Percentiles rank a stretch among this genome's conserved stretches.
These are phyloP conservation scores for Geosmithia flava DNA, from an alignment of 2,329 filamentous ascomycete genomes.

Conservation along the genomic window DNA sequence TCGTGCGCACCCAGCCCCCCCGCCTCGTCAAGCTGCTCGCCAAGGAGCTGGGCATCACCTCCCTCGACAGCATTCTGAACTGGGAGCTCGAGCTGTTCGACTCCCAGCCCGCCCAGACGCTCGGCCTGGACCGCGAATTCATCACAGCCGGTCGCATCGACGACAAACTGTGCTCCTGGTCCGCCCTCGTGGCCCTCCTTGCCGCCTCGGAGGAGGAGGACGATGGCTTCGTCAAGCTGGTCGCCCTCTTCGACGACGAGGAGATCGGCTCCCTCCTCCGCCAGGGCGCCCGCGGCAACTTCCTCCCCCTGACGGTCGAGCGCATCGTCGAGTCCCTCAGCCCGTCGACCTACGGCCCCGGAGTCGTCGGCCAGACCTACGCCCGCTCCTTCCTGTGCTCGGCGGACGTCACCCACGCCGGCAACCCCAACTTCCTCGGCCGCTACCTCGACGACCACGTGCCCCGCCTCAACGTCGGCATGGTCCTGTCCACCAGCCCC, in stretches of 20 bases:
- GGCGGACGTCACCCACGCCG: constrained; percentile 86
- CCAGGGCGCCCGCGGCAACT: constrained; percentile 83
- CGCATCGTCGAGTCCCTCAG: constrained; percentile 63
- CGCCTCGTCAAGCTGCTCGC: constrained; percentile 76
- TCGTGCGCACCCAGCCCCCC: constrained; percentile 73
- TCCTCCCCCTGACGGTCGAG: constrained; percentile 70
- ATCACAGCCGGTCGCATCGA: constrained; percentile 94
- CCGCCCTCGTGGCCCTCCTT: constrained; percentile 74
- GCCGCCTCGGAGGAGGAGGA: constrained; percentile 44
- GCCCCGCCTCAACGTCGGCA: constrained; percentile 78
- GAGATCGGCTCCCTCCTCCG: constrained; percentile 87
- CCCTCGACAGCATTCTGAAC: constrained; percentile 69
- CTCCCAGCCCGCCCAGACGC: constrained; percentile 69
- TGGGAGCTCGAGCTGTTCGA: constrained; percentile 98
- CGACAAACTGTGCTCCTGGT: constrained; percentile 94
- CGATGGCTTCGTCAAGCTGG: constrained; percentile 70
- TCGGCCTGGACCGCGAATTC: constrained; percentile 82
- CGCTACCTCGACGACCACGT: constrained; percentile 78
- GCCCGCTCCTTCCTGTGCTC: constrained; percentile 88
- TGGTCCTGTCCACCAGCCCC: constrained; percentile 67
- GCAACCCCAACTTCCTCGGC: constrained; percentile 84
- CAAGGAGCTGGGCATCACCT: constrained; percentile 57
- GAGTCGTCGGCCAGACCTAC: constrained; percentile 67
- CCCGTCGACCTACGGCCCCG: constrained; percentile 37
- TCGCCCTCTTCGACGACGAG: constrained; percentile 93